Conservation (phyloP, 345 rosid genomes). For the Laguncularia racemosa region DNA sequence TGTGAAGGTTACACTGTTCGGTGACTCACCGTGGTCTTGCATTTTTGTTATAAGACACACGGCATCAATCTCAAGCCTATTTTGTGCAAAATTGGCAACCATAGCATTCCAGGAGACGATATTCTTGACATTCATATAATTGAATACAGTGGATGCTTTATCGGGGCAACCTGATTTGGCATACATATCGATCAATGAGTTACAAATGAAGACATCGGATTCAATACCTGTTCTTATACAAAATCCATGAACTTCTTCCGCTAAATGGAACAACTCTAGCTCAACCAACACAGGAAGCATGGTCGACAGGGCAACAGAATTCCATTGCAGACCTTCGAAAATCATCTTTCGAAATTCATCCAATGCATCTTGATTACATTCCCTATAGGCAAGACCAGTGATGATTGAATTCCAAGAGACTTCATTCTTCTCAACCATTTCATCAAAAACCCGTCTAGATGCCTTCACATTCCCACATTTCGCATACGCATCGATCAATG, state of each 20-base stretch:
- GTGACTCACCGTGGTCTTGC: slow-evolving; percentile 27
- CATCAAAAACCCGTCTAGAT: slow-evolving; percentile 26
- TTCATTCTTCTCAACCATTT: slow-evolving; percentile 33
- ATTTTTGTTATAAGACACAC: slow-evolving; percentile 32
- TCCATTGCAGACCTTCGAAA: slow-evolving; percentile 21
- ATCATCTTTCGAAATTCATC: slow-evolving; percentile 30
- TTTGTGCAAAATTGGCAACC: slow-evolving; percentile 43
- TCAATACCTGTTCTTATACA: slow-evolving; percentile 29
- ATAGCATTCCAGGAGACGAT: slow-evolving; percentile 51
- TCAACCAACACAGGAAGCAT: slow-evolving; percentile 39
- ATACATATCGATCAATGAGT: slow-evolving; percentile 49
- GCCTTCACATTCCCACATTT: slow-evolving; percentile 30
- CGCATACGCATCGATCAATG: slow-evolving; percentile 42
- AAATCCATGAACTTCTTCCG: slow-evolving; percentile 39
- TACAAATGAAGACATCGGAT: slow-evolving; percentile 32
- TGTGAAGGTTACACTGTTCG: slow-evolving; percentile 32
- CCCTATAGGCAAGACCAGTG: slow-evolving; percentile 23
- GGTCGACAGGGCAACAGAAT: slow-evolving; percentile 33
- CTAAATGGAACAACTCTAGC: slow-evolving; percentile 18
- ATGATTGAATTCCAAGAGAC: slow-evolving; percentile 37
- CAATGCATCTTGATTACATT: slow-evolving; percentile 25
- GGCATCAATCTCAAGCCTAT: slow-evolving; percentile 25
- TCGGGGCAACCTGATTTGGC: slow-evolving; percentile 30
- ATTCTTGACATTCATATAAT: slow-evolving; percentile 20
- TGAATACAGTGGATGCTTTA: slow-evolving; percentile 20